phyloP scores from a whole-genome alignment of 495 filamentous ascomycete species.

The Hypoxylon crocopeplum region DNA sequence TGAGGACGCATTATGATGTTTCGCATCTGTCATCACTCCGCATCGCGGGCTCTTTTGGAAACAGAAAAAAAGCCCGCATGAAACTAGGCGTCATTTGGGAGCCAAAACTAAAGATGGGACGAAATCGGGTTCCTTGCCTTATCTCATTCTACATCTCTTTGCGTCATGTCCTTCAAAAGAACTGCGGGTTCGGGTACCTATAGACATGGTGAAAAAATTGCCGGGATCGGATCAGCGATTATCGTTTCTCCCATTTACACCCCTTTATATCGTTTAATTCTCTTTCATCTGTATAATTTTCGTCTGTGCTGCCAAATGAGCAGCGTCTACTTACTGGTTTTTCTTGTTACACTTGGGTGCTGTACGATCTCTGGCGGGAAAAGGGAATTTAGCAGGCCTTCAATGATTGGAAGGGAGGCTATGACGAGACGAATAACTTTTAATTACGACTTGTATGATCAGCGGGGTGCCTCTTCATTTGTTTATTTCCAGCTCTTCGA shows the following conservation, averaged over 20 bases:
- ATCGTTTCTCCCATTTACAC: background rate
- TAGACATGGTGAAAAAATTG: slow-evolving; percentile 33
- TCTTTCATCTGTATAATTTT: slow-evolving; percentile 30
- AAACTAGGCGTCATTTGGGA: slow-evolving; percentile 23
- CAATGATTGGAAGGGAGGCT: slow-evolving; percentile 11
- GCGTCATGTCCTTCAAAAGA: slow-evolving; percentile 12
- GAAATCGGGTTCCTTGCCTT: slow-evolving; percentile 5
- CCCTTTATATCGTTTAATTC: slow-evolving; percentile 23
- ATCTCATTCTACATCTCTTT: background rate
- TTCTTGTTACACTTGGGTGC: slow-evolving; percentile 7
- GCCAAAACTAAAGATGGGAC: slow-evolving; percentile 1
- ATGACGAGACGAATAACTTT: slow-evolving; percentile 27
- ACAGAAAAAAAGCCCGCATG: background rate
- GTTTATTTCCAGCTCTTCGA: background rate
- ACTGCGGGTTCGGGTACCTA: slow-evolving; percentile 24
- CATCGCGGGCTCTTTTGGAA: slow-evolving; percentile 11
- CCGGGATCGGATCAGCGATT: slow-evolving; percentile 34
- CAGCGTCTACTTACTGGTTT: slow-evolving; percentile 1
- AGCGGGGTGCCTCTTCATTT: slow-evolving; percentile 20
- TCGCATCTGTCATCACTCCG: slow-evolving; percentile 36
- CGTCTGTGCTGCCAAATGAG: background rate
- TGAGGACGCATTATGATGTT: slow-evolving; percentile 30
- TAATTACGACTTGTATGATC: slow-evolving; percentile 35
- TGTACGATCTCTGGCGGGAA: slow-evolving; percentile 27
- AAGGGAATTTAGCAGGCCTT: slow-evolving; percentile 4